Base-by-base conservation (phyloP, 2,329 filamentous ascomycete species). In the Penicillium occitanis region DNA sequence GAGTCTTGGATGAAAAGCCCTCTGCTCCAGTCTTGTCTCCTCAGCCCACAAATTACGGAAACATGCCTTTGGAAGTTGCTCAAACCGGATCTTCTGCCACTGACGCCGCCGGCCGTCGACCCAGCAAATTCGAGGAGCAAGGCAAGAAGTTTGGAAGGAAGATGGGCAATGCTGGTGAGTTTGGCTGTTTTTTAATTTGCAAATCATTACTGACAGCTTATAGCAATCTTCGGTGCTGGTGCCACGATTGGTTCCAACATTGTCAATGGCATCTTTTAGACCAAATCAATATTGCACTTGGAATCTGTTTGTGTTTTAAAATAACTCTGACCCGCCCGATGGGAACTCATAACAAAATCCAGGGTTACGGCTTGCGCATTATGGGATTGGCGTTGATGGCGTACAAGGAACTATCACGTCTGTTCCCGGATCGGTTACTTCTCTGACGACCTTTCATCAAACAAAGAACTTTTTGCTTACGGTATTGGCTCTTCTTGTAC, bases 111-210 rank as follows among this genome's bases (percentile, higher is more conserved):
- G 81, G 76, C 67, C 82, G 80, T 71, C 80, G 77, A 71, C 80
- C 79, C 8, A 84, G 83, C 75, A 95, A 95, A 82, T 82, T 88
- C 17, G 85, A 88, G 69, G 85, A 92, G 78, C 86, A 88, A 65
- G 93, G 92, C 65, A 97, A 97, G 88, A 97, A 97, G 82, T 91
- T 97, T 79, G 93, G 94, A 71, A 96, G 96, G 87, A 98, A 97
- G 84, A 78, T 94, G 74, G 94, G 94, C 40, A 89, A 90, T 76
- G 87, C 87, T 64, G 80, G 81, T 79, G 79, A 65, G 78, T 78
- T 33, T 33, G 14, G 1, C 8, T 60, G 14, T 59, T n/a, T 11
- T 11, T 13, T 22, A 68, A 6, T 58, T 35, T 40, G 1, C 22
- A 4, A 17, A 63, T 25, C 14, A 33, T 17, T 63, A 2, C 37